Percentiles rank a stretch among this genome's conserved stretches.
These are phyloP conservation scores for Bruguiera sexangula DNA, from an alignment of 345 rosid genomes.

Conservation along the genomic window DNA sequence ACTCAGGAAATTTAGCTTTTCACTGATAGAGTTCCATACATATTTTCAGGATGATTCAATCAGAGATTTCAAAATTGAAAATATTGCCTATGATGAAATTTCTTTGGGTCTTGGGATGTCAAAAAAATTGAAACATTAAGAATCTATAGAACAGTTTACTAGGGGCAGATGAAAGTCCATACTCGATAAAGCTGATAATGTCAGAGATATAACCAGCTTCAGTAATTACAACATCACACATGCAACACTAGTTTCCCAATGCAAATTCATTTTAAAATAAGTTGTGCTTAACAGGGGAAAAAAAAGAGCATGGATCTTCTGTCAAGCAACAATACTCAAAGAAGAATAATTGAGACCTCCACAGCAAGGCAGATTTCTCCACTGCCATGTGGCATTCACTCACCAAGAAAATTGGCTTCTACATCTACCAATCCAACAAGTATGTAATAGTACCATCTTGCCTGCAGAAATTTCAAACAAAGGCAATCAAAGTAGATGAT, in stretches of 20 bases:
- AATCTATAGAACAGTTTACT: not conserved
- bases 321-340: not conserved
- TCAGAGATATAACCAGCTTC: constrained; percentile 2
- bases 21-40: too few species aligned
- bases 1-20: too few species aligned
- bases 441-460: constrained; percentile 75
- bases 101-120: not conserved
- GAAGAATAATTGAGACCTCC: not conserved
- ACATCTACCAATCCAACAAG: constrained; percentile 76
- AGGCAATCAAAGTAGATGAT: constrained; percentile 1
- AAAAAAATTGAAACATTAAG: not conserved
- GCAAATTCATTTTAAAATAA: not conserved
- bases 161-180: not conserved
- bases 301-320: not conserved
- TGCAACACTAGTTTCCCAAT: not conserved
- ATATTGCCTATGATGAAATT: not conserved
- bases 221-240: not conserved
- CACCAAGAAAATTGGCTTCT: constrained; percentile 90
- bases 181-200: not conserved
- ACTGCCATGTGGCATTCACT: constrained; percentile 40
- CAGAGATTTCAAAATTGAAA: too few species aligned
- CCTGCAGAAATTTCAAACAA: constrained; percentile 48
- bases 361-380: not conserved
- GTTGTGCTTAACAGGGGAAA: not conserved
- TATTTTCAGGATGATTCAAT: too few species aligned